Percentiles rank a stretch among this genome's conserved stretches.
Conservation (phyloP, 768 basidiomycete species). For the Cystobasidium ongulense region DNA sequence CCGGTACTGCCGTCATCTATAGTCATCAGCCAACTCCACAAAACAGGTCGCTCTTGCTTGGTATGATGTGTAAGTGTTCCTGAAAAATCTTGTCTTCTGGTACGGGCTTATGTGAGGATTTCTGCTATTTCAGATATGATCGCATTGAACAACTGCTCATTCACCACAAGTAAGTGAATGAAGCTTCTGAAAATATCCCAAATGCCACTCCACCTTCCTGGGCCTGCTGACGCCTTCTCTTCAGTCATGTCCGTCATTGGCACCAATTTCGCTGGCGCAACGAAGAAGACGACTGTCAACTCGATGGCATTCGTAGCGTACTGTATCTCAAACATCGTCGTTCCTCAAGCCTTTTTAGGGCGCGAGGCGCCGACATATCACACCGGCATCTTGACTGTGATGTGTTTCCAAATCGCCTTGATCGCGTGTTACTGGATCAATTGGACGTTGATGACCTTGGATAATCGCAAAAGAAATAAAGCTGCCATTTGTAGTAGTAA, state of each 20-base stretch:
- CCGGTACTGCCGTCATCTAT: background rate
- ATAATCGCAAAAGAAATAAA: background rate
- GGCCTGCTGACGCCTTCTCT: background rate
- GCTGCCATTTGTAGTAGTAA: no score
- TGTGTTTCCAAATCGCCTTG: conserved; percentile 8
- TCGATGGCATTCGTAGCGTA: background rate
- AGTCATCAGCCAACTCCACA: background rate
- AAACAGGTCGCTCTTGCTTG: background rate
- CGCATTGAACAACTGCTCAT: background rate
- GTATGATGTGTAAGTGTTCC: conserved; percentile 8
- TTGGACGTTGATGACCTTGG: conserved; percentile 3
- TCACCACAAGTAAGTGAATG: background rate
- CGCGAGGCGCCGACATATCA: conserved; percentile 2
- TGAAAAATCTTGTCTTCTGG: background rate
- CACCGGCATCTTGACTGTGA: conserved; percentile 1
- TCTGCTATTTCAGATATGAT: background rate
- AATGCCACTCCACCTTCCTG: background rate
- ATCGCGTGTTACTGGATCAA: background rate
- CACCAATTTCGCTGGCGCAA: conserved; percentile 1
- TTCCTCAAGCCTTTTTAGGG: background rate
- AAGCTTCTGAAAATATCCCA: background rate
- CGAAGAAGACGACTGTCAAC: background rate
- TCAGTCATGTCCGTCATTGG: background rate
- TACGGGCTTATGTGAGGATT: background rate
- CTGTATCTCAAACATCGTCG: background rate